phyloP scores from a whole-genome alignment of 176 grass and related monocot species.

The Avena sativa region DNA sequence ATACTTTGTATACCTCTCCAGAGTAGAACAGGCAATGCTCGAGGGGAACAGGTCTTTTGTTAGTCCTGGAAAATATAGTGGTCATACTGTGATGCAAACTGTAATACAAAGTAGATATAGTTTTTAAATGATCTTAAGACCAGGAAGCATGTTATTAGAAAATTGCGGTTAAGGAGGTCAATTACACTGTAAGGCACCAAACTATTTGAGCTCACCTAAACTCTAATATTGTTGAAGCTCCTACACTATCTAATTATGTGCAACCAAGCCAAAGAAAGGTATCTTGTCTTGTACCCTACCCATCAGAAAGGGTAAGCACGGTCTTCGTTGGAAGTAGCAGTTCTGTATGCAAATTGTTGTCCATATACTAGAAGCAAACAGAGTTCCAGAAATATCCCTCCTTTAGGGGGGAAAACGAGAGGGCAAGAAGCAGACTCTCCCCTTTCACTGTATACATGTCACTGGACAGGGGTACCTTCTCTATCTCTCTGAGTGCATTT shows the following conservation, averaged over 20 bases:
- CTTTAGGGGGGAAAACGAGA: neutral
- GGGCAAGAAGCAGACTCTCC: slow-evolving; percentile 1
- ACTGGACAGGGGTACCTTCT: no score
- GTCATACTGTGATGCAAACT: slow-evolving; percentile 38
- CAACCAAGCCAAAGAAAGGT: slow-evolving; percentile 18
- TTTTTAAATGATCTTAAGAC: slow-evolving; percentile 2
- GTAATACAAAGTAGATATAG: slow-evolving; percentile 4
- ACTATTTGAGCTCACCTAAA: slow-evolving; percentile 24
- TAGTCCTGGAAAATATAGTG: slow-evolving; percentile 66
- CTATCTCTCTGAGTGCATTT: slow-evolving; percentile 1
- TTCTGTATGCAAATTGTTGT: neutral
- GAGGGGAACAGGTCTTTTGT: slow-evolving; percentile 87
- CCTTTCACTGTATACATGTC: neutral
- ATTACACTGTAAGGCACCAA: neutral
- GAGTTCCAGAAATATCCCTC: neutral
- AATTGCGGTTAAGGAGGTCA: neutral
- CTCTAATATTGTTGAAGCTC: neutral
- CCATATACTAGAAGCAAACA: slow-evolving; percentile 1
- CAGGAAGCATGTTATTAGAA: slow-evolving; percentile 7
- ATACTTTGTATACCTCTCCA: slow-evolving; percentile 84
- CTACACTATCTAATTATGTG: slow-evolving; percentile 12
- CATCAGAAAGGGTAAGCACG: slow-evolving; percentile 3
- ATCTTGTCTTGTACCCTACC: neutral
- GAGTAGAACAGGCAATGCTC: slow-evolving; percentile 98
- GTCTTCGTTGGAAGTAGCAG: neutral